Conservation (phyloP, 306 rosid genomes). For the Lotus japonicus region DNA sequence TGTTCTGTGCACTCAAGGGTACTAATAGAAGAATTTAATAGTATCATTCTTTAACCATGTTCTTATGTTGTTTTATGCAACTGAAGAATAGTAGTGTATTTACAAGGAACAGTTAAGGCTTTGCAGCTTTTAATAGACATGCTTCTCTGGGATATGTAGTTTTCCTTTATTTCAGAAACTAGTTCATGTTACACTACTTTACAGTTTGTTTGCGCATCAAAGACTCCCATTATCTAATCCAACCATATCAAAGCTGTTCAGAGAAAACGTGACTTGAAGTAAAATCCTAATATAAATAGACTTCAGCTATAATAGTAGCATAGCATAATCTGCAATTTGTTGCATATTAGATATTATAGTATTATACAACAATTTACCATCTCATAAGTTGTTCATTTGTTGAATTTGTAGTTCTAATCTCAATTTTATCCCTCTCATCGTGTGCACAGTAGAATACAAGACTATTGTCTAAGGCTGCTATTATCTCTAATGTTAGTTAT, state of each 20-base stretch:
- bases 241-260: background rate
- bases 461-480: background rate
- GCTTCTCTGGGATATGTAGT: background rate
- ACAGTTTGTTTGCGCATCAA: background rate
- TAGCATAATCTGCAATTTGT: constrained; percentile 1
- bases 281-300: background rate
- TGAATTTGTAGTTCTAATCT: background rate
- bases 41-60: background rate
- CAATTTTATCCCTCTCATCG: background rate
- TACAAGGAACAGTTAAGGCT: background rate
- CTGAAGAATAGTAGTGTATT: background rate
- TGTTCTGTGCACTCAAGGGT: background rate
- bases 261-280: background rate
- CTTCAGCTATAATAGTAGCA: background rate
- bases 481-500: background rate
- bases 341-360: background rate
- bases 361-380: background rate
- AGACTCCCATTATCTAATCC: background rate
- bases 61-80: constrained; percentile 1
- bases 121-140: background rate
- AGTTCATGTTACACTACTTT: background rate
- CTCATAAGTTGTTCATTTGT: background rate
- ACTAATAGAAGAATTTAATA: background rate
- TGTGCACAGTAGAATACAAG: background rate
- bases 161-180: background rate